A percentile compares a stretch with the other conserved stretches of the same genome.
Evolutionary conservation across 164 flowering plant species (phyloP).

Genomic region (Stephania cephalantha): DNA sequence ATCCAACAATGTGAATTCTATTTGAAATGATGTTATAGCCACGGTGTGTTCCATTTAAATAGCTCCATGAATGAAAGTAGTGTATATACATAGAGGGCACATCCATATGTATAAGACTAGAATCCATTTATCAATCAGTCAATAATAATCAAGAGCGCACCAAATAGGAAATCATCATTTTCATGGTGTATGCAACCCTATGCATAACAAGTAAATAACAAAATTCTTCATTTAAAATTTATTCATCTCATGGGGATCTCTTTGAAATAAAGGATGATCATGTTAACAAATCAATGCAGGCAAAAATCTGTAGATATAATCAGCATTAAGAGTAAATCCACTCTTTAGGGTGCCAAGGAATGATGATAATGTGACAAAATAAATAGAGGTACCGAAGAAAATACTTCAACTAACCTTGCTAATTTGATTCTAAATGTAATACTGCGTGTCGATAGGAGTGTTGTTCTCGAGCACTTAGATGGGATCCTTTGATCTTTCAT

Average conservation of each 20-base stretch:
- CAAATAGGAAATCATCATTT: background rate
- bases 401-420: slow-evolving; percentile 54
- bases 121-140: background rate
- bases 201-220: background rate
- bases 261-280: background rate
- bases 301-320: background rate
- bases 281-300: background rate
- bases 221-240: background rate
- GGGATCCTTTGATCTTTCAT: slow-evolving; percentile 96
- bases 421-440: slow-evolving; percentile 93
- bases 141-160: background rate
- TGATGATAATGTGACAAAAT: background rate
- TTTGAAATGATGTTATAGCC: background rate
- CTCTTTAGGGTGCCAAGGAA: background rate
- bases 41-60: background rate
- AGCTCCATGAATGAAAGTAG: background rate
- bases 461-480: slow-evolving; percentile 92
- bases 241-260: background rate
- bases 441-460: slow-evolving; percentile 89
- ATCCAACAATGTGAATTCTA: background rate
- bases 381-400: background rate
- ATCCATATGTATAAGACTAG: background rate
- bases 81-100: background rate
- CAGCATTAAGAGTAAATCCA: background rate
- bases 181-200: background rate